Evolutionary conservation across 2,329 filamentous ascomycete genomes (phyloP), one percentile per base, ranked within the genome.

Genomic region (Monosporascus sp.): DNA sequence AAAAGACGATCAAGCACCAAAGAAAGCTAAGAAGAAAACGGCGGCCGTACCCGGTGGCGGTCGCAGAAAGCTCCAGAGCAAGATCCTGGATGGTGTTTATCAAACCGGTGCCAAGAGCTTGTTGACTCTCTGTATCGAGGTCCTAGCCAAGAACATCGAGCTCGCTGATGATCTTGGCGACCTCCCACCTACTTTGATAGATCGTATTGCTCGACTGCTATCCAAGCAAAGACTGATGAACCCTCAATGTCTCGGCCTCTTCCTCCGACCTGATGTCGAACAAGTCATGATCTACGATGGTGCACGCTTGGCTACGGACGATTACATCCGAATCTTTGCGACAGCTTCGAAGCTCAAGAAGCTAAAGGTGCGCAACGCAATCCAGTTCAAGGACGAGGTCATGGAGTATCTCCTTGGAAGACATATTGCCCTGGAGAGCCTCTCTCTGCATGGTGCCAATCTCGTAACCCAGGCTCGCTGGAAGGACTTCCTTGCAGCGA

Each of bases 371-470:
- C 84, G 88, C 48, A 93, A 92, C 63, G 90, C 86, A n/a, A 89
- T 94, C 48, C 92, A 96, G 65, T 87, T 97, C 76, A 96, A 96
- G 70, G 88, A 97, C 63, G 77, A 78, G 39, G 88, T 91, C 42
- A 80, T 97, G 69, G 82, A 90, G 50, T 96, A 93, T 67, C 81
- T 97, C 63, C 75, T 89, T 20, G 84, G 84, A 51, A 88, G 89
- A 47, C 80, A 88, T 48, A 80, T 83, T 48, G 71, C 80, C 8
- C 75, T 97, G n/a, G 81, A 84, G 54, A 79, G 83, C 52, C 76
- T 97, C 44, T 88, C 90, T 57, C 78, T 97, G 0, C 86, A 94
- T 57, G 89, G 90, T 11, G 84, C 90, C 9, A 97, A 96, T 60
- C 81, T 97, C 1, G 75, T 97, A 17, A 85, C 86, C 9, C 85